phyloP scores from a whole-genome alignment of 2,329 filamentous ascomycete genomes.

The Alternaria longipes region DNA sequence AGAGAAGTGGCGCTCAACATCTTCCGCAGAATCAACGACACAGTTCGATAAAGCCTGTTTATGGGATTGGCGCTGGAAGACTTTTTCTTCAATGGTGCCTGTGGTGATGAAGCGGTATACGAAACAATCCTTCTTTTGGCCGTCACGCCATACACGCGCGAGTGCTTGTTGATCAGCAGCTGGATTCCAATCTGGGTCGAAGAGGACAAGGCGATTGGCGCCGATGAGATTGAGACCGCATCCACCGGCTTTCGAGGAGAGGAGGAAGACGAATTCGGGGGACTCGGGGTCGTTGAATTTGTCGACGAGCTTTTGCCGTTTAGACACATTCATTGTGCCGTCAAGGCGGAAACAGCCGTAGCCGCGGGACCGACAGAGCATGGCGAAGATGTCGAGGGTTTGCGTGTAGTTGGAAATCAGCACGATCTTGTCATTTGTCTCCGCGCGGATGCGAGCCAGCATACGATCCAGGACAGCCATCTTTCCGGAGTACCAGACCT shows the following conservation, averaged over 20 bases:
- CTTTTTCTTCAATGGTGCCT: constrained; percentile 98
- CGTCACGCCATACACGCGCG: constrained; percentile 97
- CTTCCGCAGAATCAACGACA: constrained; percentile 94
- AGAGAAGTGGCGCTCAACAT: constrained; percentile 96
- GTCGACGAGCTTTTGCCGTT: constrained; percentile 96
- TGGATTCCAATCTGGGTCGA: constrained; percentile 95
- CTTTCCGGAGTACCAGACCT: constrained; percentile 96
- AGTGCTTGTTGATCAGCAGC: constrained; percentile 97
- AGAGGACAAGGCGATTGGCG: constrained; percentile 91
- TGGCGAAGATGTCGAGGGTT: constrained; percentile 93
- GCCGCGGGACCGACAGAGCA: constrained; percentile 81
- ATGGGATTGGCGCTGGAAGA: constrained; percentile 97
- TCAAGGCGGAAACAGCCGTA: constrained; percentile 92
- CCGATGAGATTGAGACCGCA: constrained; percentile 97
- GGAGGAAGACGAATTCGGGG: constrained; percentile 90
- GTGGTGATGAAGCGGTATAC: constrained; percentile 99
- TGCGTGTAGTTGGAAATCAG: constrained; percentile 98
- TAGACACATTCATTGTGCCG: constrained; percentile 97
- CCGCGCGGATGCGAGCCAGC: constrained; percentile 92
- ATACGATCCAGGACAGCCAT: constrained; percentile 98
- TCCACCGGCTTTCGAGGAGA: constrained; percentile 95
- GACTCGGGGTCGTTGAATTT: constrained; percentile 96
- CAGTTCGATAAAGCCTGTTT: constrained; percentile 97
- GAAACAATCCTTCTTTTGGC: constrained; percentile 99
- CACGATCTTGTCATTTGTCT: constrained; percentile 99